Percentiles rank a stretch among this genome's conserved stretches.
Conservation (phyloP, 768 basidiomycete genomes). For the Naganishia onofrii region DNA sequence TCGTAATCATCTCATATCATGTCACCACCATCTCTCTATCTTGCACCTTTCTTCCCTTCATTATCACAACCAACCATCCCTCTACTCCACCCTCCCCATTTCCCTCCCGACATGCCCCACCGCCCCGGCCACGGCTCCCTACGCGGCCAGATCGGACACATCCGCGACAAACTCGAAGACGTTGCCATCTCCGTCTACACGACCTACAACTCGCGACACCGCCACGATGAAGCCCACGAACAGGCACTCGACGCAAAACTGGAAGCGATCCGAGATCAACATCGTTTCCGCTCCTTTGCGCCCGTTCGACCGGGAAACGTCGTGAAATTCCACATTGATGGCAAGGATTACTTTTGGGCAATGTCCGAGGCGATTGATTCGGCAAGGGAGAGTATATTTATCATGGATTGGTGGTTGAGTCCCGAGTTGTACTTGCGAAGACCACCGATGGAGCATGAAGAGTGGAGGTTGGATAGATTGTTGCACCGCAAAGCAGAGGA, state of each 20-base stretch:
- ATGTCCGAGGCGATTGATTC: constrained; percentile 74
- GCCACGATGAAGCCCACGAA: constrained; percentile 31
- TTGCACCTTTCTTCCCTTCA: too few relatives aligned
- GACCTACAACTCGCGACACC: constrained; percentile 26
- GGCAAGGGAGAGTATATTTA: constrained; percentile 76
- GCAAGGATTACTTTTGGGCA: constrained; percentile 85
- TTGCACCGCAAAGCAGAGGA: constrained; percentile 83
- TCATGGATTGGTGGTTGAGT: constrained; percentile 80
- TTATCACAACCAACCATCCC: neutral
- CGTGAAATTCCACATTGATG: constrained; percentile 69
- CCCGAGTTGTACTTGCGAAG: constrained; percentile 93
- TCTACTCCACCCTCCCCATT: neutral
- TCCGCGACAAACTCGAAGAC: constrained; percentile 23
- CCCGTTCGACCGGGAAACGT: constrained; percentile 65
- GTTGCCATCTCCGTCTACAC: constrained; percentile 23
- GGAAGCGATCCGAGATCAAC: constrained; percentile 68
- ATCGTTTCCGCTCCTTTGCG: constrained; percentile 86
- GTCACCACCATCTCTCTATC: too few relatives aligned
- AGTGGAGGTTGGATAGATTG: constrained; percentile 83
- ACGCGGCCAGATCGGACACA: constrained; percentile 15
- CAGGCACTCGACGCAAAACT: constrained; percentile 56
- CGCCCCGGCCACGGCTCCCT: constrained; percentile 4
- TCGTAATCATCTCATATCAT: too few relatives aligned
- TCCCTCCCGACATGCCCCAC: neutral
- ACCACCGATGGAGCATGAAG: constrained; percentile 75